Evolutionary conservation across 495 filamentous ascomycete species (phyloP).

Genomic region (Hyaloscypha finlandica): DNA sequence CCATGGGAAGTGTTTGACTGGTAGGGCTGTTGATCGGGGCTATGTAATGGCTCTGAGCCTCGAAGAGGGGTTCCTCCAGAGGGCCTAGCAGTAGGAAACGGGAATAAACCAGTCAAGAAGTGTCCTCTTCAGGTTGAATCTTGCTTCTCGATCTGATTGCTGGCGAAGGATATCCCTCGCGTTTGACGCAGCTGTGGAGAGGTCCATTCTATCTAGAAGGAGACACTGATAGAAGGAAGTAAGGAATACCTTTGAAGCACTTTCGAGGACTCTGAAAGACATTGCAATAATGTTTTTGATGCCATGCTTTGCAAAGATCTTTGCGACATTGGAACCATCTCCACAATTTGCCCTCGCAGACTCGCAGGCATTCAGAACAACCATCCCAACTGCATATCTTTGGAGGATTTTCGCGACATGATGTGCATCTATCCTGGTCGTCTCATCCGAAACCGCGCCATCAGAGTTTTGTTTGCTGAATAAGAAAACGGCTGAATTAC

Average conservation of each 20-base stretch:
- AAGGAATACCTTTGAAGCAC: slow-evolving; percentile 5
- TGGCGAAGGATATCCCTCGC: not conserved
- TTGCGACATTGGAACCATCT: slow-evolving; percentile 12
- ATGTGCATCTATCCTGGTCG: not conserved
- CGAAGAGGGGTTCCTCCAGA: not conserved
- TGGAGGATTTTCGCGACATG: slow-evolving; percentile 1
- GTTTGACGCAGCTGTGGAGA: slow-evolving; percentile 9
- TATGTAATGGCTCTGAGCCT: not conserved
- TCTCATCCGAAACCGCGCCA: not conserved
- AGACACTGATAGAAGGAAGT: slow-evolving; percentile 10
- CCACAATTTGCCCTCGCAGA: slow-evolving; percentile 15
- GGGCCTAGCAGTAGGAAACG: not conserved
- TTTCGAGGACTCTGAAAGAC: slow-evolving; percentile 8
- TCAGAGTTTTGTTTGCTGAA: not conserved
- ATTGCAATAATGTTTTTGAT: slow-evolving; percentile 10
- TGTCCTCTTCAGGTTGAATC: not conserved
- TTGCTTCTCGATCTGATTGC: slow-evolving; percentile 4
- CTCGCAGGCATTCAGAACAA: slow-evolving; percentile 16
- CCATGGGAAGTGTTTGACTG: not conserved
- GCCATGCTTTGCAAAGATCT: slow-evolving; percentile 6
- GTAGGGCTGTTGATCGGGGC: too few relatives aligned
- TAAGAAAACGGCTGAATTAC: not conserved
- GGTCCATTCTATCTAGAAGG: not conserved
- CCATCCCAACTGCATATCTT: not conserved
- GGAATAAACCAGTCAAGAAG: not conserved